These are phyloP conservation scores for Passalora sequoiae DNA, from an alignment of 2,329 filamentous ascomycete genomes.

Conservation along the genomic window DNA sequence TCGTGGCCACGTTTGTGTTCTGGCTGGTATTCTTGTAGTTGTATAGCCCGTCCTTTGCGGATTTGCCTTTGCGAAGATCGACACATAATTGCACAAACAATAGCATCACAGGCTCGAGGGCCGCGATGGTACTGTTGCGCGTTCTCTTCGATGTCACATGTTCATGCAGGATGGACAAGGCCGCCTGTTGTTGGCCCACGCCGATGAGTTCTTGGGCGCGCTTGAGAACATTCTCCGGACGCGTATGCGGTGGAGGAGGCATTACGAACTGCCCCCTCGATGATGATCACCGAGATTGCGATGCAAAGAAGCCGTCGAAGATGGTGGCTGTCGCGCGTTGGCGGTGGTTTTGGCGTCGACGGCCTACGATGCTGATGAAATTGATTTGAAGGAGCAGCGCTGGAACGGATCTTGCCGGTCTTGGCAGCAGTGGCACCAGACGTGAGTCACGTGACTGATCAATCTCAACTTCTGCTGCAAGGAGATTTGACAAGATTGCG, in stretches of 20 bases:
- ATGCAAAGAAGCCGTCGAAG: conserved; percentile 42
- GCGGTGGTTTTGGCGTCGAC: conserved; percentile 7
- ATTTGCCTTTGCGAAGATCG: conserved; percentile 95
- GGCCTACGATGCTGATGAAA: conserved; percentile 1
- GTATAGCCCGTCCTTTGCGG: conserved; percentile 97
- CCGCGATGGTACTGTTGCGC: conserved; percentile 92
- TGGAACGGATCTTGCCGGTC: too few species aligned
- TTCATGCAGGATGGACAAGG: conserved; percentile 92
- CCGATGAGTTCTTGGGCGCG: conserved; percentile 97
- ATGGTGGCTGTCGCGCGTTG: conserved; percentile 46
- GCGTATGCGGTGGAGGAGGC: conserved; percentile 95
- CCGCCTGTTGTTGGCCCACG: conserved; percentile 87
- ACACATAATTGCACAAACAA: conserved; percentile 95
- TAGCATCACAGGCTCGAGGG: conserved; percentile 96
- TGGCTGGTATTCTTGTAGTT: conserved; percentile 99
- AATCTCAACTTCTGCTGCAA: too few species aligned
- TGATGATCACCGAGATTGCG: conserved; percentile 13
- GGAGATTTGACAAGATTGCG: too few species aligned
- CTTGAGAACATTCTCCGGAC: conserved; percentile 99
- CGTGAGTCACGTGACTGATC: too few species aligned
- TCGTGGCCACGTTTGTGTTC: conserved; percentile 96
- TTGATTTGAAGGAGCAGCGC: too few species aligned
- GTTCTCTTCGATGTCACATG: conserved; percentile 98
- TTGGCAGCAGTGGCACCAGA: too few species aligned
- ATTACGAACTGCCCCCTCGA: conserved; percentile 41